Conservation (phyloP, 495 filamentous ascomycete species). For the Aspergillus bertholletiae region DNA sequence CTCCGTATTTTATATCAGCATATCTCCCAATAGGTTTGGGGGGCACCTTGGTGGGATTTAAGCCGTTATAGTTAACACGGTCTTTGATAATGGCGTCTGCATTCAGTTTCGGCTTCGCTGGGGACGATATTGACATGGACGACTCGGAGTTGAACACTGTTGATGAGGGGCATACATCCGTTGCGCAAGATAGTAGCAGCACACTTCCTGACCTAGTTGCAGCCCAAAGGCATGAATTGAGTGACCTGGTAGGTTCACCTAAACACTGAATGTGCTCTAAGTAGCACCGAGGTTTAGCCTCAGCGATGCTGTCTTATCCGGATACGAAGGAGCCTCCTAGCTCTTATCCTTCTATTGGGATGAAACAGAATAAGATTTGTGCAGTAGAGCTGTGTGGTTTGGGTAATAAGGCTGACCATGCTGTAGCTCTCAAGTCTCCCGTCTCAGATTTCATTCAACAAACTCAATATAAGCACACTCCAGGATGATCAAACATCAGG, state of each 20-base stretch:
- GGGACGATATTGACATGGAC: slow-evolving; percentile 77
- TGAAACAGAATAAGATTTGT: not conserved
- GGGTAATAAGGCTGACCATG: slow-evolving; percentile 41
- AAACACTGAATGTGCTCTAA: too few relatives aligned
- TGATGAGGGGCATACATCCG: slow-evolving; percentile 12
- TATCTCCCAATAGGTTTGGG: not conserved
- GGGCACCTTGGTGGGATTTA: not conserved
- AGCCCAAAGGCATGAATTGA: slow-evolving; percentile 38
- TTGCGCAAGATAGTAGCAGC: slow-evolving; percentile 7
- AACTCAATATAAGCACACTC: slow-evolving; percentile 48
- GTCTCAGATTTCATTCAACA: slow-evolving; percentile 72
- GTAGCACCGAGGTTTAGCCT: slow-evolving; percentile 2
- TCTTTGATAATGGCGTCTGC: slow-evolving; percentile 21
- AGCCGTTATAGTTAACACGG: not conserved
- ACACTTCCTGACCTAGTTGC: slow-evolving; percentile 31
- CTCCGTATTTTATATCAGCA: not conserved
- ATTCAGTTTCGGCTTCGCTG: slow-evolving; percentile 80
- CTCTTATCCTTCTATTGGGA: not conserved
- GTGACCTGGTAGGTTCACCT: slow-evolving; percentile 44
- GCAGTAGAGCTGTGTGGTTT: too few relatives aligned
- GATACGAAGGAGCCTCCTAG: not conserved
- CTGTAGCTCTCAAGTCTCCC: slow-evolving; percentile 65
- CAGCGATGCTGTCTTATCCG: slow-evolving; percentile 30
- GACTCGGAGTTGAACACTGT: slow-evolving; percentile 33
- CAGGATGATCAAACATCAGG: slow-evolving; percentile 33